Evolutionary conservation across 164 flowering plant genomes (phyloP), one percentile per base, ranked within the genome.

Genomic region (Dillenia turbinata): DNA sequence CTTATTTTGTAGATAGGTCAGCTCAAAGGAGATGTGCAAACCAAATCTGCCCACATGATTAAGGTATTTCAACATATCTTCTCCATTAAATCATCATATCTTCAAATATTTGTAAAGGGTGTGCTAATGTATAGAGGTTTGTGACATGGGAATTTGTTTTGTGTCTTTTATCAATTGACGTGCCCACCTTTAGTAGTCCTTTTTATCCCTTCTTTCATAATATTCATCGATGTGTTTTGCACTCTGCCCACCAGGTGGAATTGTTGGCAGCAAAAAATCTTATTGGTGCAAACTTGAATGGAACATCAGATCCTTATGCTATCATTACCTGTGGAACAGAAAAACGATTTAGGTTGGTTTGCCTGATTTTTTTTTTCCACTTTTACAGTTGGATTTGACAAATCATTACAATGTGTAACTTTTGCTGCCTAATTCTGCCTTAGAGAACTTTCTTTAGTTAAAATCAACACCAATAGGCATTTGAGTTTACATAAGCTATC

Each of bases 221-320:
- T 33, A 33, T 33, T 33, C 6, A 33, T 33, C 6, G 40, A 6
- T 33, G 40, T 5, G 40, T 6, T 33, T 33, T 33, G 40, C 40
- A 33, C 49, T 52, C 47, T 48, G 9, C 56, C 8, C 57, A 73
- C 63, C 75, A 95, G 99, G 61, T 89, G 70, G 97, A 88, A 74
- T 74, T 95, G 49, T 77, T 95, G 78, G 99, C 99, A 53, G 99
- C 97, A 24, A 95, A 92, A 80, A 95, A 95, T 78, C 89, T 95
- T 16, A 78, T 92, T 60, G 97, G 85, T 69, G 99, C 99, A 69
- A 95, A 92, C 70, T 69, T 95, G 72, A 95, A 95, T 82, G 99
- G 97, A 72, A 95, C 96, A 16, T 95, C 99, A 45, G 99, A 95
- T 83, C 99, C 99, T 59, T 95, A 95, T 81, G 99, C 92, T 62